Evolutionary conservation across 176 grass and related monocot species (phyloP), one percentile per base, ranked within the genome.

Genomic region (Rhynchospora pubera): DNA sequence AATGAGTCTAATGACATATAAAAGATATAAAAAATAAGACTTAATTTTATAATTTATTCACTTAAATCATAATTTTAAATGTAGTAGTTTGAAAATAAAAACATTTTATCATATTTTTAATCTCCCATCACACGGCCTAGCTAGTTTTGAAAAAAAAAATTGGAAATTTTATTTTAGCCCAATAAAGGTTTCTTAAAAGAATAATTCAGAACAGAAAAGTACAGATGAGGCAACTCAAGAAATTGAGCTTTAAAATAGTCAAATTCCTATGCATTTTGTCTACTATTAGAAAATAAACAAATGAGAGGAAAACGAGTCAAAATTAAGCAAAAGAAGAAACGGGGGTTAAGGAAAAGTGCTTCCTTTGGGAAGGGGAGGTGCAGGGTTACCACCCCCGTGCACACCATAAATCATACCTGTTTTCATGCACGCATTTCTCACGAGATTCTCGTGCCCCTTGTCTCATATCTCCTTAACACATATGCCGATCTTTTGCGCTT

Each of bases 341-440:
- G 14, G 28, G n/a, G 77, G 24, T 21, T 57, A 32, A 55, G 2
- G 4, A 59, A 42, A n/a, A 59, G 24, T 46, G 56, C 53, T 28
- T 62, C 42, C 6, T 22, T 79, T 2, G 30, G 56, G 22, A 60
- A 16, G 8, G 6, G 5, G 56, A 80, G 39, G 34, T 80, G 78
- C 16, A 48, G 7, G 57, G 16, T 14, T 73, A 43, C 45, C 39
- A 26, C 34, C 58, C n/a, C 58, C 78, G 78, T 81, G 78, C 78
- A 81, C 4, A 47, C 57, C 39, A 19, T 81, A 46, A 74, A 74
- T 46, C 19, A 50, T n/a, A 51, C 68, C 68, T 80, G 11, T 62
- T 81, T 64, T 48, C 10, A 46, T 32, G 58, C 78, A 81, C 59
- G 78, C 58, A 81, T 81, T 81, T 81, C 18, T 81, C 78, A 81